Conservation (phyloP, 1,284 basidiomycete genomes). For the Ganoderma resinaceum region DNA sequence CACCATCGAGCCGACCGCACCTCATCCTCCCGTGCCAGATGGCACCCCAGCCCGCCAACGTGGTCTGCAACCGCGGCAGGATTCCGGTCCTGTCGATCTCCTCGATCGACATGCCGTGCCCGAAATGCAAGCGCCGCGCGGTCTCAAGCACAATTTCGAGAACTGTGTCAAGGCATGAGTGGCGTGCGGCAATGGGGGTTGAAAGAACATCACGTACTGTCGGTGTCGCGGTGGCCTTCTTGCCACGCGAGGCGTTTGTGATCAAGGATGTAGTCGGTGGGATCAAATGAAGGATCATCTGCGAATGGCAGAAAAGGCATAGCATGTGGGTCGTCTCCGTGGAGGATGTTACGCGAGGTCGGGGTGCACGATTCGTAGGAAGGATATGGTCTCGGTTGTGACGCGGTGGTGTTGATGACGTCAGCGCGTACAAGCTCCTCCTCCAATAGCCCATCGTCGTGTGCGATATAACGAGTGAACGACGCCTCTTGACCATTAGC, state of each 20-base stretch:
- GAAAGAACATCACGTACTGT: constrained; percentile 47
- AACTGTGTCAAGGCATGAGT: constrained; percentile 39
- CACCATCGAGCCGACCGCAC: constrained; percentile 34
- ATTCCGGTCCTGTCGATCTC: constrained; percentile 52
- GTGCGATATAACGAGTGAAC: not conserved
- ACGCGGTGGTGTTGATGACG: not conserved
- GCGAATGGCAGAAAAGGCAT: constrained; percentile 66
- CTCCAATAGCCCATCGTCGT: not conserved
- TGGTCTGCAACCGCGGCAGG: constrained; percentile 44
- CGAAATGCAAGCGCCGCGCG: constrained; percentile 45
- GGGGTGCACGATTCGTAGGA: constrained; percentile 62
- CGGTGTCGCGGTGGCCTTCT: constrained; percentile 47
- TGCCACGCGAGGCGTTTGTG: constrained; percentile 60
- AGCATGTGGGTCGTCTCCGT: constrained; percentile 61
- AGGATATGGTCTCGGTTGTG: constrained; percentile 5
- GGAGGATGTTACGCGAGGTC: constrained; percentile 49
- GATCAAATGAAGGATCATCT: constrained; percentile 59
- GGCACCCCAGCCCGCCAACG: constrained; percentile 39
- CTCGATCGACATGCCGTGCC: constrained; percentile 44
- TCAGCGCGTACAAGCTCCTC: not conserved
- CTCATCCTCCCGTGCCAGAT: constrained; percentile 43
- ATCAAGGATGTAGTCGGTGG: constrained; percentile 44
- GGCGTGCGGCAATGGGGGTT: not conserved
- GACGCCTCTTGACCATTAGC: not conserved
- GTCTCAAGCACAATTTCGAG: constrained; percentile 55